Evolutionary conservation across 2,329 filamentous ascomycete genomes (phyloP).

Genomic region (Colletotrichum sublineola): DNA sequence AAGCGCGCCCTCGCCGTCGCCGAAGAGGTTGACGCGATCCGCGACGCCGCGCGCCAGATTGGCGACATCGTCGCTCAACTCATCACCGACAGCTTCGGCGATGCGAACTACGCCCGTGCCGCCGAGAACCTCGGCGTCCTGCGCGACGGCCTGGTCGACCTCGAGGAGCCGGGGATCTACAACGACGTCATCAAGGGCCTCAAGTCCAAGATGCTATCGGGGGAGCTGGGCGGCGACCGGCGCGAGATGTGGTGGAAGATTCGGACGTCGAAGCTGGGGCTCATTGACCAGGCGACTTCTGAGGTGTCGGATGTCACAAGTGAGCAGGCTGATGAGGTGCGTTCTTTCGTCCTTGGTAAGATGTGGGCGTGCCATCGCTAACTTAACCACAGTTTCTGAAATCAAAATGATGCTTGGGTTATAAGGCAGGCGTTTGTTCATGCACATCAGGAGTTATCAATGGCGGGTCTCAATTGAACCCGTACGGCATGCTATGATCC

Average conservation of each 20-base stretch:
- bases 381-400: conserved; percentile 30
- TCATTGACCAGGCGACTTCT: conserved; percentile 76
- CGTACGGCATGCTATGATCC: not conserved
- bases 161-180: conserved; percentile 82
- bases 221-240: conserved; percentile 80
- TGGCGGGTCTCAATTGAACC: not conserved
- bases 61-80: conserved; percentile 76
- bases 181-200: conserved; percentile 79
- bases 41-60: conserved; percentile 81
- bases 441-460: not conserved
- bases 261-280: conserved; percentile 74
- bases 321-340: conserved; percentile 77
- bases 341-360: conserved; percentile 6
- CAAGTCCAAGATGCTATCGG: conserved; percentile 78
- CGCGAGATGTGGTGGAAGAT: conserved; percentile 87
- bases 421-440: conserved; percentile 15
- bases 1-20: conserved; percentile 79
- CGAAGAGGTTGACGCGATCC: conserved; percentile 71
- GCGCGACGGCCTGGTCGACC: conserved; percentile 79
- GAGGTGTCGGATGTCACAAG: conserved; percentile 75
- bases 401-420: conserved; percentile 16
- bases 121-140: conserved; percentile 83
- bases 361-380: not conserved
- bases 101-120: conserved; percentile 79
- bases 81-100: conserved; percentile 80